Percentiles rank a stretch among this genome's conserved stretches.
phyloP scores from a whole-genome alignment of 2,329 filamentous ascomycete genomes.

The Plectosphaerella cucumerina region DNA sequence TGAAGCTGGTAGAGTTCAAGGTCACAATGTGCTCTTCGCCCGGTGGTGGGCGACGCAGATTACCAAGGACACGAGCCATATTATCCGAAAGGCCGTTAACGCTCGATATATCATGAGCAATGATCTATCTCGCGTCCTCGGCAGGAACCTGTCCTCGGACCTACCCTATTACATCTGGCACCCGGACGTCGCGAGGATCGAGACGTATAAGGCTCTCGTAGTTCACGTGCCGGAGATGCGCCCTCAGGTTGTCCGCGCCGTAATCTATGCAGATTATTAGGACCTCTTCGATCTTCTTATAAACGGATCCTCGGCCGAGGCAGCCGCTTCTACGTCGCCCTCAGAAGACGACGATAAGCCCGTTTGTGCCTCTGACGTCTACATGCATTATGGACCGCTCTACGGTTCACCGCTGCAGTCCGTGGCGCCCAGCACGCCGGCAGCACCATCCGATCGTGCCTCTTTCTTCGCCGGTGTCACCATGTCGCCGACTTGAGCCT shows the following conservation, averaged over 20 bases:
- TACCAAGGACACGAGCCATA: neutral
- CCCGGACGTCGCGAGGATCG: neutral
- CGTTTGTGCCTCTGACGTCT: neutral
- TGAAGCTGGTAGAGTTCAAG: neutral
- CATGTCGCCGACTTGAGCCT: neutral
- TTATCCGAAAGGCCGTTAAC: slow-evolving; percentile 13
- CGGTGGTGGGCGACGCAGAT: slow-evolving; percentile 19
- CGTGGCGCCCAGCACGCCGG: too few species aligned
- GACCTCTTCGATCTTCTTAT: neutral
- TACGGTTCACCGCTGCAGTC: too few species aligned
- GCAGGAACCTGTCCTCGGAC: neutral
- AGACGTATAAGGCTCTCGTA: slow-evolving; percentile 1
- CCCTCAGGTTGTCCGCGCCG: neutral
- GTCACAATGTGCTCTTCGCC: slow-evolving; percentile 31
- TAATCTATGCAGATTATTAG: neutral
- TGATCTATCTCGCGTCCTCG: slow-evolving; percentile 15
- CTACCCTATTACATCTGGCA: neutral
- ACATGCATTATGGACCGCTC: neutral
- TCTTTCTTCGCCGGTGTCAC: too few species aligned
- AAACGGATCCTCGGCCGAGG: neutral
- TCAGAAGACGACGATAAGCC: neutral
- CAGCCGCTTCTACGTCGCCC: neutral
- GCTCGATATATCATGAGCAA: slow-evolving; percentile 26
- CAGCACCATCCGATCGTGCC: too few species aligned
- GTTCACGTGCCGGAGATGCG: neutral